Evolutionary conservation across 2,329 filamentous ascomycete genomes (phyloP), one percentile per base, ranked within the genome.

Genomic region (Knufia petricola): DNA sequence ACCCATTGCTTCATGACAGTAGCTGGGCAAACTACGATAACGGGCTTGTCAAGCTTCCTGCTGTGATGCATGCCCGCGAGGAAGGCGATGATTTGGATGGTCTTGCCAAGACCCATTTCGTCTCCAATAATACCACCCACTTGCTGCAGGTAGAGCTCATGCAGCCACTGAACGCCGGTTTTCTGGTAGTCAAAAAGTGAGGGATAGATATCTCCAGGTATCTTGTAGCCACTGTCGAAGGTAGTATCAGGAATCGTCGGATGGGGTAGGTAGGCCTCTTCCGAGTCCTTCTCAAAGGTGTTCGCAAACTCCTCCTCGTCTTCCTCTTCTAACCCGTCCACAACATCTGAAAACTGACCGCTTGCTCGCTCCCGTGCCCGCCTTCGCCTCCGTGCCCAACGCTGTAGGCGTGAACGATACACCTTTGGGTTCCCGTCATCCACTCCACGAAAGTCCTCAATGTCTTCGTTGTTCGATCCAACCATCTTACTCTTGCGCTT

Each of bases 91-190:
- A 81, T 74, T 60, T 86, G 82, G 21, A 86, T 84, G 1, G 92
- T 98, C 69, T 98, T 98, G 3, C 92, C 92, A n/a, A 98, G 70
- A 1, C 94, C 92, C 92, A 98, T 98, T 66, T 98, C 92, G 61
- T 98, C 92, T 4, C 90, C 92, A 32, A 98, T 78, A 47, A 98
- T 96, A 2, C 92, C 92, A 20, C 92, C 92, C 3, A 95, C 88
- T 52, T 84, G 79, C 63, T 95, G 88, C 49, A 82, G 80, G 63
- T 94, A 90, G 2, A 98, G 72, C 64, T 98, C 90, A 64, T 87
- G 88, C 4, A 98, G 76, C 92, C 92, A 98, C 62, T 95, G 85
- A 2, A 98, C 88, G 2, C 90, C 89, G 0, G 88, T 95, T 65
- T 95, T 95, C 61, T 98, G 92, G 58, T 98, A 98, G 54, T 94